Conservation (phyloP, 108 stramenopile genomes). For the Schizochytrium sp. region DNA sequence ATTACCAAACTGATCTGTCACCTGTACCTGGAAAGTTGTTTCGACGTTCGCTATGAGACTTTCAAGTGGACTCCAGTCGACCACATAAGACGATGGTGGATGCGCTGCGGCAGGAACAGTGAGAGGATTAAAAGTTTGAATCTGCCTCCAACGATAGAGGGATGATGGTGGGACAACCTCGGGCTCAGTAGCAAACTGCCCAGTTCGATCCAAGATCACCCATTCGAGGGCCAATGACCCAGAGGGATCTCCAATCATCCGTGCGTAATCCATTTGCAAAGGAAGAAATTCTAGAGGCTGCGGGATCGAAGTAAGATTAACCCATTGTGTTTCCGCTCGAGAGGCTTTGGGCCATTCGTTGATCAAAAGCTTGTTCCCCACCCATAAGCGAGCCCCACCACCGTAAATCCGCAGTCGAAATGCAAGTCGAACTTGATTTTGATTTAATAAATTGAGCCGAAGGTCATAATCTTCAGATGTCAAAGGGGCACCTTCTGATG, state of each 20-base stretch:
- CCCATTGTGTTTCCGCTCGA: neutral
- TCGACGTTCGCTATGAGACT: neutral
- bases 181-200: neutral
- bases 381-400: conserved; percentile 25
- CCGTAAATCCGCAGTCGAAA: conserved; percentile 46
- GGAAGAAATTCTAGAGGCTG: neutral
- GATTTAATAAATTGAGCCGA: neutral
- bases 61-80: neutral
- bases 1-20: conserved; percentile 41
- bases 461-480: neutral
- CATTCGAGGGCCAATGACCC: neutral
- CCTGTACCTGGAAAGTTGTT: conserved; percentile 10
- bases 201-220: neutral
- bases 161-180: neutral
- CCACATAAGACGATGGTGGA: neutral
- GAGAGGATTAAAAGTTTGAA: neutral
- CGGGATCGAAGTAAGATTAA: neutral
- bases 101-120: neutral
- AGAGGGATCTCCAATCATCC: neutral
- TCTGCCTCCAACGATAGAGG: conserved; percentile 37
- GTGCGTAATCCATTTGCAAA: neutral
- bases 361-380: neutral
- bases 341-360: neutral
- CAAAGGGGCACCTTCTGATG: no score
- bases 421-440: neutral